phyloP scores from a whole-genome alignment of 805 yeast species.

The Pichia nanzhaoensis region DNA sequence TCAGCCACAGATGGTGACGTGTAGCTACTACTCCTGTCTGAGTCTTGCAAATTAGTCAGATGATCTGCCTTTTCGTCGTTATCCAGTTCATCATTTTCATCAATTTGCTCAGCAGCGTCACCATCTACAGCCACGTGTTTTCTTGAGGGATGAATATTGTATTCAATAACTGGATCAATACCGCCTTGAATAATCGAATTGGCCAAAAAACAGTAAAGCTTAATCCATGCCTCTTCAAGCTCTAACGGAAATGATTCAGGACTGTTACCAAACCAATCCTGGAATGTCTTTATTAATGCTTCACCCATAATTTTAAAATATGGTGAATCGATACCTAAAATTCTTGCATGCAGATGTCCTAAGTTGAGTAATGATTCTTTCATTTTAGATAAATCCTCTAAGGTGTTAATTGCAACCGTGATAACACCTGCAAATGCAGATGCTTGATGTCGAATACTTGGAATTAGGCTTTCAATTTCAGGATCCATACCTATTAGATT shows the following conservation, averaged over 20 bases:
- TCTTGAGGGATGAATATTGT: conserved; percentile 13
- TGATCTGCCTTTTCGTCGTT: conserved; percentile 4
- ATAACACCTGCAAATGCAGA: conserved; percentile 74
- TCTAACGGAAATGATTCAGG: conserved; percentile 44
- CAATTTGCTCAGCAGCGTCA: background rate
- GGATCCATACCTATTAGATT: conserved; percentile 60
- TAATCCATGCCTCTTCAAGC: conserved; percentile 64
- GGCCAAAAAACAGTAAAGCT: conserved; percentile 60
- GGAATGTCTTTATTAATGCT: conserved; percentile 61
- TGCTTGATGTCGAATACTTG: conserved; percentile 74
- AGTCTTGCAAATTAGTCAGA: background rate
- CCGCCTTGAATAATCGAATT: conserved; percentile 60
- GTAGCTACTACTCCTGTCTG: background rate
- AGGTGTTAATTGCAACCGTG: conserved; percentile 55
- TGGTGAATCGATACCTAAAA: conserved; percentile 63
- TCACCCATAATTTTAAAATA: conserved; percentile 70
- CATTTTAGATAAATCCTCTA: conserved; percentile 51
- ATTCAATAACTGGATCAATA: conserved; percentile 39
- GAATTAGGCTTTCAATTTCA: conserved; percentile 55
- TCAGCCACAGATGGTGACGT: conserved; percentile 1
- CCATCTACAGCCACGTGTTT: background rate
- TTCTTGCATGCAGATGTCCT: conserved; percentile 71
- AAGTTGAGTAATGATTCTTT: conserved; percentile 55
- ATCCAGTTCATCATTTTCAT: conserved; percentile 1
- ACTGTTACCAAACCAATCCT: conserved; percentile 45